These are phyloP conservation scores for Globisporangium uncinulatum DNA, from an alignment of 352 stramenopile genomes.

Conservation along the genomic window DNA sequence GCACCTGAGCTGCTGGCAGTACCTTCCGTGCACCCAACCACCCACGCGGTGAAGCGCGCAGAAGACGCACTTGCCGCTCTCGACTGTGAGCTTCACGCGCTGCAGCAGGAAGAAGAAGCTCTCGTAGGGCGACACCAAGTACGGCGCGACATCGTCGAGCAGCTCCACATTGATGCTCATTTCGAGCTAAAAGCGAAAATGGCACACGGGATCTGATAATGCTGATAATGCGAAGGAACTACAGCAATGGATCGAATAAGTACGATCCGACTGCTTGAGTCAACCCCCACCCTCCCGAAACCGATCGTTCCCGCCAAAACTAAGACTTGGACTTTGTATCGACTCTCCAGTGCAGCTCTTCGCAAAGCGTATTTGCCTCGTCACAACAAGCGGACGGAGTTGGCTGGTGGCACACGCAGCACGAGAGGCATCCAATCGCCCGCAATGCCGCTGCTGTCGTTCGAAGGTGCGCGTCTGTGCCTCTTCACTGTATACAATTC, in stretches of 20 bases:
- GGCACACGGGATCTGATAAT: too few species aligned
- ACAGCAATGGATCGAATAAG: too few species aligned
- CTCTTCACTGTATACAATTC: neutral
- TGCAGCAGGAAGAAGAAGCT: slow-evolving; percentile 75
- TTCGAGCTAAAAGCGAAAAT: too few species aligned
- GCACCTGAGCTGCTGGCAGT: neutral
- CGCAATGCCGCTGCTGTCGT: slow-evolving; percentile 67
- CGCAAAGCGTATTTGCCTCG: neutral
- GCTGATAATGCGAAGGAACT: too few species aligned
- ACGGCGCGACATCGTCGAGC: slow-evolving; percentile 50
- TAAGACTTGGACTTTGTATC: neutral
- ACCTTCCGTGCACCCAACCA: neutral
- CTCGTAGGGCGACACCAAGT: slow-evolving; percentile 75
- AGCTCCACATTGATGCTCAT: slow-evolving; percentile 82
- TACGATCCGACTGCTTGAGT: neutral
- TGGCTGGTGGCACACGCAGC: neutral
- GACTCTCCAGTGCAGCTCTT: neutral
- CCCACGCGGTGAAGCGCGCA: neutral
- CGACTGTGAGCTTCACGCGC: slow-evolving; percentile 63
- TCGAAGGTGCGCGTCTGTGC: slow-evolving; percentile 36
- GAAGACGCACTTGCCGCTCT: slow-evolving; percentile 66
- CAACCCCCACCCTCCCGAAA: neutral
- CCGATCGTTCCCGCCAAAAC: neutral
- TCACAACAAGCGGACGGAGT: neutral
- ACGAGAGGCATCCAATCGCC: neutral